phyloP scores from a whole-genome alignment of 1,284 basidiomycete species.

The Afroboletus lepidellus region DNA sequence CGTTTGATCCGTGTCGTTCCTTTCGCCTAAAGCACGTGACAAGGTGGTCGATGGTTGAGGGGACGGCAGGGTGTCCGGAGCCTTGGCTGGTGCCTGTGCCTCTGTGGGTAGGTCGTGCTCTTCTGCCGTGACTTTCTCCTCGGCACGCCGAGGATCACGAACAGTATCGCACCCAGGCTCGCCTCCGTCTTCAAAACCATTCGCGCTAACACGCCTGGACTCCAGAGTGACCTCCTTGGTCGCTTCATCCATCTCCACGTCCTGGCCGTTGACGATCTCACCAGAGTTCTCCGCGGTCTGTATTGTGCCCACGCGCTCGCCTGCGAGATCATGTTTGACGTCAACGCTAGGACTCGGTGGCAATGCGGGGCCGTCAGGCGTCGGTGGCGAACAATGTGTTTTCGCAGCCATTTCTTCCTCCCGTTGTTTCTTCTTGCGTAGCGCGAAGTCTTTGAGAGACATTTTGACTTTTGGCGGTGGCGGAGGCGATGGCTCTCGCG shows the following conservation, averaged over 20 bases:
- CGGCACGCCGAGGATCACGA: not conserved
- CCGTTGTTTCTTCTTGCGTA: constrained; percentile 45
- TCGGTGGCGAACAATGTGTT: constrained; percentile 25
- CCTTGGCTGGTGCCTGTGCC: not conserved
- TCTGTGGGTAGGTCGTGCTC: not conserved
- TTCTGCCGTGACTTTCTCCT: not conserved
- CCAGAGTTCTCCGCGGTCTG: constrained; percentile 1
- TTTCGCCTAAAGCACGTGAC: constrained; percentile 4
- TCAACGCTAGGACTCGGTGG: constrained; percentile 24
- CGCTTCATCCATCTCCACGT: constrained; percentile 10
- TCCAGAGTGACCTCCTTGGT: constrained; percentile 1
- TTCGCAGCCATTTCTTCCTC: constrained; percentile 39
- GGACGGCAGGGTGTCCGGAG: constrained; percentile 1
- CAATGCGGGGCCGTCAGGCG: constrained; percentile 12
- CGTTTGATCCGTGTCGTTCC: constrained; percentile 7
- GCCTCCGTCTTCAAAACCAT: not conserved
- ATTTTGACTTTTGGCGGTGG: constrained; percentile 47
- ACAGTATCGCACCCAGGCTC: not conserved
- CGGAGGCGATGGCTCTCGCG: constrained; percentile 21
- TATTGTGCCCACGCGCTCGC: constrained; percentile 1
- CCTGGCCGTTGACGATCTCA: constrained; percentile 4
- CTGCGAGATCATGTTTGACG: constrained; percentile 11
- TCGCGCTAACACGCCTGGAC: not conserved
- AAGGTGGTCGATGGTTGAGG: not conserved
- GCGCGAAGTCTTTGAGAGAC: constrained; percentile 48